phyloP scores from a whole-genome alignment of 2,329 filamentous ascomycete genomes.

The Colletotrichum cereale region DNA sequence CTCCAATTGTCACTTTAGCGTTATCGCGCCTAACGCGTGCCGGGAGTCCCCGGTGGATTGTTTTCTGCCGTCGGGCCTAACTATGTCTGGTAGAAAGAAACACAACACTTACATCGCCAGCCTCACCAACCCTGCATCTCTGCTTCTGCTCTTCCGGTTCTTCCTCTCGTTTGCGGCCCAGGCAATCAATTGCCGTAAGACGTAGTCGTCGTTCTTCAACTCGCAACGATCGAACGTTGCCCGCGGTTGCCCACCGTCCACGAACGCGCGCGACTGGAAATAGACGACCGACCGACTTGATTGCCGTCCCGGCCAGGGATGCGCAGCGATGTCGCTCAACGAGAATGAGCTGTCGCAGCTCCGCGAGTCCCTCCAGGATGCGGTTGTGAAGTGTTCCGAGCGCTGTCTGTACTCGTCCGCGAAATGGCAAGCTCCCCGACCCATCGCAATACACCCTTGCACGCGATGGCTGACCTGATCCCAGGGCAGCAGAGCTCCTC shows the following conservation, averaged over 20 bases:
- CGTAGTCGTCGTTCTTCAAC: not conserved
- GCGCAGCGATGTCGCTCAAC: slow-evolving; percentile 63
- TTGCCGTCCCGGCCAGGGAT: slow-evolving; percentile 20
- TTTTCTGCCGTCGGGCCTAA: slow-evolving; percentile 38
- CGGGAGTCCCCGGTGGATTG: slow-evolving; percentile 10
- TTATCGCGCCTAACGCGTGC: slow-evolving; percentile 16
- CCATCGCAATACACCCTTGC: not conserved
- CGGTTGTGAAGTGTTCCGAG: slow-evolving; percentile 91
- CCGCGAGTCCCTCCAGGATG: slow-evolving; percentile 82
- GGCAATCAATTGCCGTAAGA: not conserved
- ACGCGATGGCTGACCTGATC: slow-evolving; percentile 37
- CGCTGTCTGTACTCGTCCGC: slow-evolving; percentile 95
- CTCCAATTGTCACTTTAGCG: slow-evolving; percentile 8
- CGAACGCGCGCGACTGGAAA: not conserved
- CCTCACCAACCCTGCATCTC: not conserved
- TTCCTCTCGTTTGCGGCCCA: not conserved
- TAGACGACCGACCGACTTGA: not conserved
- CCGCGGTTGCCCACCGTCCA: not conserved
- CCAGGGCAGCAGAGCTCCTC: slow-evolving; percentile 93
- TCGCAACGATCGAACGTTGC: not conserved
- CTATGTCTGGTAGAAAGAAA: slow-evolving; percentile 39
- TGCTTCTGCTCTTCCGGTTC: not conserved
- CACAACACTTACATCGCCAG: slow-evolving; percentile 35
- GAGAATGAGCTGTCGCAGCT: slow-evolving; percentile 72
- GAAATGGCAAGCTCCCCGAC: slow-evolving; percentile 78